These are phyloP conservation scores for Rhododendron molle DNA, from an alignment of 148 eudicot genomes.

Conservation along the genomic window DNA sequence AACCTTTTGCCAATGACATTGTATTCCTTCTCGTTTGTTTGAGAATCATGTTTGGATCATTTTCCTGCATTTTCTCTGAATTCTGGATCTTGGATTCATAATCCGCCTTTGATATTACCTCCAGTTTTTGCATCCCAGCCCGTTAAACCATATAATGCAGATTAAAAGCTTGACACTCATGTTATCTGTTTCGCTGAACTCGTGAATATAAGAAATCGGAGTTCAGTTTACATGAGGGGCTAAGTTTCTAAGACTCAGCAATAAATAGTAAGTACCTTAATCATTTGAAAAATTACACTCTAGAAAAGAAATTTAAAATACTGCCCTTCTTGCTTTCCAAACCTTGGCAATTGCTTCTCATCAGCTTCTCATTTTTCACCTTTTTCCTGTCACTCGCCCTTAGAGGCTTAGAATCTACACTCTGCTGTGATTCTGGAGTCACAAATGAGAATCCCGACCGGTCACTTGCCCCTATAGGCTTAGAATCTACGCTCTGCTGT, in stretches of 20 bases:
- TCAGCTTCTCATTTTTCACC: slow-evolving; percentile 19
- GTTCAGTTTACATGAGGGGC: background rate
- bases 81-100: background rate
- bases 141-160: background rate
- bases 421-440: no score
- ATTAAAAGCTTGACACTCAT: background rate
- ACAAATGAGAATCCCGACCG: no score
- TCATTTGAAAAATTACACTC: slow-evolving; percentile 9
- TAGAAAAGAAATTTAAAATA: slow-evolving; percentile 50
- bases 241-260: background rate
- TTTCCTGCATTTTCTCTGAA: background rate
- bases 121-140: background rate
- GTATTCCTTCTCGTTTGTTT: background rate
- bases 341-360: slow-evolving; percentile 14
- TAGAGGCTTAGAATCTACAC: slow-evolving; percentile 25
- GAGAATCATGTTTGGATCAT: background rate
- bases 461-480: background rate
- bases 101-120: background rate
- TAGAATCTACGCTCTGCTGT: slow-evolving; percentile 18
- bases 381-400: background rate
- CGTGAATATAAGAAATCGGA: background rate
- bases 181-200: background rate
- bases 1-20: background rate
- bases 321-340: slow-evolving; percentile 25
- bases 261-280: background rate